A percentile compares a stretch with the other conserved stretches of the same genome.
These are phyloP conservation scores for Aspergillus bombycis DNA, from an alignment of 2,329 filamentous ascomycete genomes.

Conservation along the genomic window DNA sequence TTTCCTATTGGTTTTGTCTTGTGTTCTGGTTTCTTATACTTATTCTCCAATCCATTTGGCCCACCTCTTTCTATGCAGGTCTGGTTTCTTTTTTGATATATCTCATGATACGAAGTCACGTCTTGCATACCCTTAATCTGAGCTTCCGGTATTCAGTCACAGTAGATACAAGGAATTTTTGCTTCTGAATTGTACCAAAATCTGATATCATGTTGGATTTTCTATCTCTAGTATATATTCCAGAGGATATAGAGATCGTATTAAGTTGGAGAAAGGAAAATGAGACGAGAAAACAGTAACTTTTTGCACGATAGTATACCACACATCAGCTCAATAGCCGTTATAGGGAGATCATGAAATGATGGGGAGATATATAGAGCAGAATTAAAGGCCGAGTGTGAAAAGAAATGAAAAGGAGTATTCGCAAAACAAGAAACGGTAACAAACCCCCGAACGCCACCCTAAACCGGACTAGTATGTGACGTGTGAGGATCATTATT, in stretches of 20 bases:
- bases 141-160: background rate
- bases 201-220: background rate
- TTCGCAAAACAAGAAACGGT: background rate
- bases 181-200: background rate
- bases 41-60: background rate
- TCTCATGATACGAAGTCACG: conserved; percentile 5
- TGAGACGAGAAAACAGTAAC: background rate
- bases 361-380: background rate
- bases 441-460: conserved; percentile 2
- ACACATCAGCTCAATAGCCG: background rate
- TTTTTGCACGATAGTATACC: background rate
- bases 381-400: background rate
- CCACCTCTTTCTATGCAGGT: background rate
- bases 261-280: background rate
- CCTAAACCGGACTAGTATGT: conserved; percentile 15
- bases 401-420: background rate
- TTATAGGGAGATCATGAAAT: background rate
- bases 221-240: background rate
- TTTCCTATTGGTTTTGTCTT: conserved; percentile 7
- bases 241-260: background rate
- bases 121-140: background rate
- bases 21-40: conserved; percentile 3
- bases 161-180: background rate
- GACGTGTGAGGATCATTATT: conserved; percentile 7
- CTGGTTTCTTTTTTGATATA: background rate